Conservation (phyloP, 257 asterid genomes). For the Primulina tabacum region DNA sequence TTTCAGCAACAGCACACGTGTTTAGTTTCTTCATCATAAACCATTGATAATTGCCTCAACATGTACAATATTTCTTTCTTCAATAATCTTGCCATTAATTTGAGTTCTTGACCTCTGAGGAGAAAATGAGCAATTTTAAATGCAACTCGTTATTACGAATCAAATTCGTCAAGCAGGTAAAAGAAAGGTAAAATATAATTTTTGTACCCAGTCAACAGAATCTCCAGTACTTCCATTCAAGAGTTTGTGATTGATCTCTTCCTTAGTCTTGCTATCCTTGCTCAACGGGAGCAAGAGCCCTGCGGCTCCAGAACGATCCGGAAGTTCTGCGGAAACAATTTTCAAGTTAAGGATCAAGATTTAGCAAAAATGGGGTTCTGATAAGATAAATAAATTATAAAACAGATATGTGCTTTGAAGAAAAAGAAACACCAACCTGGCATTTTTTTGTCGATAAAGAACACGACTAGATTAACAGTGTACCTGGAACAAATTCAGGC, state of each 20-base stretch:
- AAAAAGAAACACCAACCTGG: slow-evolving; percentile 52
- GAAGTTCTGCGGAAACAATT: slow-evolving; percentile 52
- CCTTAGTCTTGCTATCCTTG: slow-evolving; percentile 62
- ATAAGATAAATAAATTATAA: not conserved
- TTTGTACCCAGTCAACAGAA: slow-evolving; percentile 72
- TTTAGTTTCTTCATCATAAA: slow-evolving; percentile 29
- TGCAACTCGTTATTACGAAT: too few species aligned
- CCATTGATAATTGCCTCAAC: slow-evolving; percentile 72
- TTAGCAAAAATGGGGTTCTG: not conserved
- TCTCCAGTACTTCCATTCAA: slow-evolving; percentile 74
- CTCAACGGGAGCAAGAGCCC: slow-evolving; percentile 66
- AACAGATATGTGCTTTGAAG: not conserved
- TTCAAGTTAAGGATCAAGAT: slow-evolving; percentile 12
- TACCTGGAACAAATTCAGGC: slow-evolving; percentile 49
- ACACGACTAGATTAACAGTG: slow-evolving; percentile 90
- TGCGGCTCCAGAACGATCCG: slow-evolving; percentile 70
- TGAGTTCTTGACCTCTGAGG: slow-evolving; percentile 85
- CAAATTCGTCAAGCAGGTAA: not conserved
- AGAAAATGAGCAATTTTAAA: not conserved
- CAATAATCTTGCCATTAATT: slow-evolving; percentile 85
- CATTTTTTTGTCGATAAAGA: slow-evolving; percentile 78
- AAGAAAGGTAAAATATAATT: not conserved
- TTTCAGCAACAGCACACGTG: not conserved
- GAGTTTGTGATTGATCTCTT: slow-evolving; percentile 68
- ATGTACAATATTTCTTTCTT: slow-evolving; percentile 69